Base-by-base conservation (phyloP, 2,329 filamentous ascomycete genomes). In the Fusarium sp. region DNA sequence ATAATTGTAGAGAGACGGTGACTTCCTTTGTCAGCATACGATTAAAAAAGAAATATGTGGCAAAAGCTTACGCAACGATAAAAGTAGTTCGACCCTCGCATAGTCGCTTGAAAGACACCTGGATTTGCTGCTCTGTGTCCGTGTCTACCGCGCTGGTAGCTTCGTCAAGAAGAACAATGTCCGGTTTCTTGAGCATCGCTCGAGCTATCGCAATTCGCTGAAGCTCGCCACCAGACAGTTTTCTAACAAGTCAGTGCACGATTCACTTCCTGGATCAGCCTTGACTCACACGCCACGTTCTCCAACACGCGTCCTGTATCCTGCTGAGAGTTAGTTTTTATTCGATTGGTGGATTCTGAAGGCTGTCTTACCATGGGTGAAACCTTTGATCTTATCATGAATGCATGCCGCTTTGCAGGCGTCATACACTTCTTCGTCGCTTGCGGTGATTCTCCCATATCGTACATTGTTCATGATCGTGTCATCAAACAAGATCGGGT, bases 141-240 rank as follows among this genome's bases (percentile, higher is more conserved):
- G 90, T 90, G 65, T 93, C 90, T 61, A 95, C 90, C 9, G 92
- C 90, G 40, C 91, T 93, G 6, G 93, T 94, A 2, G 92, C 90
- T 78, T 94, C 92, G 70, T 95, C 92, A 1, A 95, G 85, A 41
- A 95, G 85, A 12, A 95, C 88, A 64, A 94, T 90, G 59, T 92
- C 89, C 0, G 92, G 92, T 62, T 87, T 86, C 78, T 93, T 92
- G 69, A 94, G 82, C 49, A 95, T 86, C 2, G 92, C 91, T 27
- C 92, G 87, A 10, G 90, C 90, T 75, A 91, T 91, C 7, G 90
- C 89, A 29, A 91, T 85, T 48, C 90, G 86, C 73, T 92, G 90
- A 8, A 91, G 79, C 75, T 92, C 89, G 25, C 90, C 90, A 3
- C 90, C 90, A 6, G 89, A 91, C 3, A 92, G 79, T 81, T 89